These are phyloP conservation scores for Gremmenia infestans DNA, from an alignment of 2,329 filamentous ascomycete species.

Conservation along the genomic window DNA sequence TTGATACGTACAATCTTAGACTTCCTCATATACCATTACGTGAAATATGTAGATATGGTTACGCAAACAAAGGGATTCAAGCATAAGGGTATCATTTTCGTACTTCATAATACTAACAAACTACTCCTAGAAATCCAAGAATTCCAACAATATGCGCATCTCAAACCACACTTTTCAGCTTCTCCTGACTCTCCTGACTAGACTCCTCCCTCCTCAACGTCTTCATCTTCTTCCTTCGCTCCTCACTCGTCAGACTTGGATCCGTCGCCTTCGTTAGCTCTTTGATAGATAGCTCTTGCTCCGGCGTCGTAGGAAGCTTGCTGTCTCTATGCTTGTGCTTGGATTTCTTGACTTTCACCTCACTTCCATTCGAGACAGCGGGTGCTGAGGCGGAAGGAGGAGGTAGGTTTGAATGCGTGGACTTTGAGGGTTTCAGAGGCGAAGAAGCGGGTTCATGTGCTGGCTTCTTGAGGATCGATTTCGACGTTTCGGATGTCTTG, in stretches of 20 bases:
- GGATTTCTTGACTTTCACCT: background rate
- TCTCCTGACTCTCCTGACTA: background rate
- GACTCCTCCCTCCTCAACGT: conserved; percentile 9
- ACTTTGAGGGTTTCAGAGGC: background rate
- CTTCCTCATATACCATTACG: background rate
- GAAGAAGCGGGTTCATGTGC: background rate
- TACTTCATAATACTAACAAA: background rate
- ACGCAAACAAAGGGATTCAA: background rate
- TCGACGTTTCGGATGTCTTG: background rate
- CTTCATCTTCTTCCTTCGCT: conserved; percentile 15
- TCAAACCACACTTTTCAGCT: background rate
- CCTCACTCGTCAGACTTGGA: conserved; percentile 6
- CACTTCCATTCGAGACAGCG: background rate
- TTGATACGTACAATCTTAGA: background rate
- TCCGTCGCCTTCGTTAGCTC: conserved; percentile 2
- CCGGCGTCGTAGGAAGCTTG: background rate
- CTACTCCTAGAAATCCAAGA: background rate
- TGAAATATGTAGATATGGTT: background rate
- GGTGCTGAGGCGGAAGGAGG: background rate
- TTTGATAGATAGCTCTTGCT: background rate
- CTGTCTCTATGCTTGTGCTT: background rate
- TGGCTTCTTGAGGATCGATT: background rate
- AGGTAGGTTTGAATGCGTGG: background rate
- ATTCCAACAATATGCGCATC: background rate
- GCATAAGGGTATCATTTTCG: background rate